phyloP scores from a whole-genome alignment of 2,329 filamentous ascomycete genomes.

The Mollisiaceae sp. region DNA sequence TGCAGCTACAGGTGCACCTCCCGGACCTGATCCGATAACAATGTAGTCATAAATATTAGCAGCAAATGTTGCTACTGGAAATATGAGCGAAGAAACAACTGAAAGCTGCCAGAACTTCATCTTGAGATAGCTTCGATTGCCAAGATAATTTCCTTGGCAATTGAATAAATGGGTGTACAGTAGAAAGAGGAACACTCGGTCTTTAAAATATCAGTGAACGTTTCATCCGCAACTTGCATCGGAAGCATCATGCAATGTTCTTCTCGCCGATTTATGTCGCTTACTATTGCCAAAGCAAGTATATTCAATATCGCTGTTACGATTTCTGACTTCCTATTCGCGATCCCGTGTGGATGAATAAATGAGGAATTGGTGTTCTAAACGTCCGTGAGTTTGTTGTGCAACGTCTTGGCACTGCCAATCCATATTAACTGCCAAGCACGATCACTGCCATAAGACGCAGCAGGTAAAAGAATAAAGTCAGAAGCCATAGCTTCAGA shows the following conservation, averaged over 20 bases:
- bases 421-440: neutral
- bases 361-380: neutral
- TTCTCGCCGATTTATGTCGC: neutral
- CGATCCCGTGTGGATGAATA: neutral
- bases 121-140: neutral
- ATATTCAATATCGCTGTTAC: neutral
- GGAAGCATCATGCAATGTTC: neutral
- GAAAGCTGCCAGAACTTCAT: neutral
- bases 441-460: neutral
- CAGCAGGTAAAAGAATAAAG: neutral
- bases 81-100: neutral
- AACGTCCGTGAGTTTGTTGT: neutral
- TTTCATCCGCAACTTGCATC: neutral
- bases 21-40: slow-evolving; percentile 57
- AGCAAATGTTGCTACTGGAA: neutral
- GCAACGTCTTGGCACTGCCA: neutral
- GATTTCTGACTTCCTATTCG: neutral
- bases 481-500: neutral
- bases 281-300: neutral
- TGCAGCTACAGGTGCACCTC: slow-evolving; percentile 54
- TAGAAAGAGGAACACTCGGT: neutral
- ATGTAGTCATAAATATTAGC: slow-evolving; percentile 54
- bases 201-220: neutral
- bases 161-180: neutral
- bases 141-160: neutral